Evolutionary conservation across 1,284 basidiomycete genomes (phyloP).

Genomic region (Leccinum pachyderme): DNA sequence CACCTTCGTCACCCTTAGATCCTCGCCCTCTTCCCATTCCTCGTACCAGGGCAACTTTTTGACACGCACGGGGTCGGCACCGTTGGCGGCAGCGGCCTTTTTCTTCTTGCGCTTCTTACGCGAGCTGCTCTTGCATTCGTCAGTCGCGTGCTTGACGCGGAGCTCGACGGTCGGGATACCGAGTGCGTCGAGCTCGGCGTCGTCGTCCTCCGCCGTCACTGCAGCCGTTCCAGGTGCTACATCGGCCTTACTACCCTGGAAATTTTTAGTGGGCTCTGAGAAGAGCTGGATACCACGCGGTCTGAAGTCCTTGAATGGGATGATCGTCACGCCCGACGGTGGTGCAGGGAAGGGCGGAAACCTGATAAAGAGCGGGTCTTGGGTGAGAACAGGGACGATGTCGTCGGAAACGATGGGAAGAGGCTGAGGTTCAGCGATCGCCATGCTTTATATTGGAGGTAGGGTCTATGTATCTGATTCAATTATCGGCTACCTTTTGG

Average conservation of each 20-base stretch:
- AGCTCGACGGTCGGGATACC: slow-evolving; percentile 65
- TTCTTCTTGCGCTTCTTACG: slow-evolving; percentile 40
- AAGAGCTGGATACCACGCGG: slow-evolving; percentile 56
- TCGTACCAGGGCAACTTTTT: slow-evolving; percentile 56
- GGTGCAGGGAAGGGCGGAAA: slow-evolving; percentile 64
- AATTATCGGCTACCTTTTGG: slow-evolving; percentile 18
- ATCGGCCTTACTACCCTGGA: slow-evolving; percentile 24
- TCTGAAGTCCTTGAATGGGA: slow-evolving; percentile 58
- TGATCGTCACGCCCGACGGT: slow-evolving; percentile 52
- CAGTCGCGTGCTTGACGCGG: slow-evolving; percentile 49
- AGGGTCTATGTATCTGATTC: slow-evolving; percentile 16
- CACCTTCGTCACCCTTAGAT: slow-evolving; percentile 33
- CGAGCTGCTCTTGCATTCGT: slow-evolving; percentile 44
- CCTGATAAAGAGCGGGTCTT: slow-evolving; percentile 26
- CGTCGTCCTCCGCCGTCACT: slow-evolving; percentile 29
- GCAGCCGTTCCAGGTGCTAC: slow-evolving; percentile 9
- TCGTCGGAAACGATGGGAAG: slow-evolving; percentile 13
- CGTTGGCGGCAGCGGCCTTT: slow-evolving; percentile 29
- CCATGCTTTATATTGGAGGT: slow-evolving; percentile 22
- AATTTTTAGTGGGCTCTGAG: slow-evolving; percentile 17
- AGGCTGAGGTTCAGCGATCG: slow-evolving; percentile 6
- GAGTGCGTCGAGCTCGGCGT: slow-evolving; percentile 54
- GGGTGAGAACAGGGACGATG: background rate
- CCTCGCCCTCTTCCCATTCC: slow-evolving; percentile 60
- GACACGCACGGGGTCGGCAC: slow-evolving; percentile 23